These are phyloP conservation scores for Nakaseomyces glabratus DNA, from an alignment of 1,139 yeast genomes.

Conservation along the genomic window DNA sequence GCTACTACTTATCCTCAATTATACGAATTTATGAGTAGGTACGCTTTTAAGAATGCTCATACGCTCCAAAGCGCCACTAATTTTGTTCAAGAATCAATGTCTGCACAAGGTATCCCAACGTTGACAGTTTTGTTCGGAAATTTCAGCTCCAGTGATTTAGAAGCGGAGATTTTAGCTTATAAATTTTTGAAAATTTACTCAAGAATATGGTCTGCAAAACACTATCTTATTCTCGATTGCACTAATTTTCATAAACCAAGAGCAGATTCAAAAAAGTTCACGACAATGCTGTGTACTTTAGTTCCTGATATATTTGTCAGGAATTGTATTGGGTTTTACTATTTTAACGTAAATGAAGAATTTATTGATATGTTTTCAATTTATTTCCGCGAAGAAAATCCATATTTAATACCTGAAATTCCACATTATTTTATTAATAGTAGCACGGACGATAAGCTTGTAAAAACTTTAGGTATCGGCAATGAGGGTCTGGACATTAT, in stretches of 20 bases:
- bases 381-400: slow-evolving; percentile 18
- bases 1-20: slow-evolving; percentile 43
- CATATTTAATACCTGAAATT: slow-evolving; percentile 16
- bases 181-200: slow-evolving; percentile 59
- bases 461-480: slow-evolving; percentile 44
- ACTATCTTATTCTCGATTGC: slow-evolving; percentile 56
- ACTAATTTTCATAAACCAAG: slow-evolving; percentile 44
- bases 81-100: slow-evolving; percentile 54
- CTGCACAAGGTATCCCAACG: slow-evolving; percentile 66
- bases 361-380: slow-evolving; percentile 34
- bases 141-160: slow-evolving; percentile 38
- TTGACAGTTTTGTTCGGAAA: slow-evolving; percentile 46
- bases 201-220: slow-evolving; percentile 67
- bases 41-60: slow-evolving; percentile 42
- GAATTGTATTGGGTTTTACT: slow-evolving; percentile 50
- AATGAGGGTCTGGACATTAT: slow-evolving; percentile 33
- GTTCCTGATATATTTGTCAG: slow-evolving; percentile 41
- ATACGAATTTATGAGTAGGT: slow-evolving; percentile 67
- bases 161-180: slow-evolving; percentile 50
- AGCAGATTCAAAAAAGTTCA: slow-evolving; percentile 22
- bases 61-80: slow-evolving; percentile 33
- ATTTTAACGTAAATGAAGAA: slow-evolving; percentile 51
- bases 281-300: slow-evolving; percentile 33
- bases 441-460: slow-evolving; percentile 41
- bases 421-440: slow-evolving; percentile 35